These are phyloP conservation scores for Aeschynomene evenia DNA, from an alignment of 306 rosid species.

Conservation along the genomic window DNA sequence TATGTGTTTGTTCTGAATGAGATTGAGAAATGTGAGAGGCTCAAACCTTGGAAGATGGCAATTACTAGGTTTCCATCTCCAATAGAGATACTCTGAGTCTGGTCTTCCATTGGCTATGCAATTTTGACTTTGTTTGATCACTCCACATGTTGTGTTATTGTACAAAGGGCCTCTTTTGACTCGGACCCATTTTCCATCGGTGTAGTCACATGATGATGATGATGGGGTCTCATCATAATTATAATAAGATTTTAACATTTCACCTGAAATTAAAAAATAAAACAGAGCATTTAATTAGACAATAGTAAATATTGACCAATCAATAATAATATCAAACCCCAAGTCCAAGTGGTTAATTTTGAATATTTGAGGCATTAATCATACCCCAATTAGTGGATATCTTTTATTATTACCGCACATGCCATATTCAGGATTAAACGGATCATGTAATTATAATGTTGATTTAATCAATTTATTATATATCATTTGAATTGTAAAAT, in stretches of 20 bases:
- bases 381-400: too few species aligned
- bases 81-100: slow-evolving; percentile 58
- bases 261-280: too few species aligned
- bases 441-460: too few species aligned
- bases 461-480: too few species aligned
- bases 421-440: too few species aligned
- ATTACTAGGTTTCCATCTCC: slow-evolving; percentile 75
- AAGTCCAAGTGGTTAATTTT: too few species aligned
- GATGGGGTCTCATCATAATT: neutral
- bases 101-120: slow-evolving; percentile 74
- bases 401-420: too few species aligned
- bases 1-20: slow-evolving; percentile 51
- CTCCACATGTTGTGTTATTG: slow-evolving; percentile 75
- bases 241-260: slow-evolving; percentile 30
- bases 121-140: slow-evolving; percentile 72
- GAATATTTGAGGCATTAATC: too few species aligned
- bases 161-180: slow-evolving; percentile 63
- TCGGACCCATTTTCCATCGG: slow-evolving; percentile 62
- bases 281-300: too few species aligned
- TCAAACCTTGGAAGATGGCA: slow-evolving; percentile 70
- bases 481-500: too few species aligned
- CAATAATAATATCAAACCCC: too few species aligned
- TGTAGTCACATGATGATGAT: slow-evolving; percentile 81
- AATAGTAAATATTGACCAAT: too few species aligned
- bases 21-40: slow-evolving; percentile 53